Conservation (phyloP, 2,329 filamentous ascomycete species). For the Fusarium tuaranense region DNA sequence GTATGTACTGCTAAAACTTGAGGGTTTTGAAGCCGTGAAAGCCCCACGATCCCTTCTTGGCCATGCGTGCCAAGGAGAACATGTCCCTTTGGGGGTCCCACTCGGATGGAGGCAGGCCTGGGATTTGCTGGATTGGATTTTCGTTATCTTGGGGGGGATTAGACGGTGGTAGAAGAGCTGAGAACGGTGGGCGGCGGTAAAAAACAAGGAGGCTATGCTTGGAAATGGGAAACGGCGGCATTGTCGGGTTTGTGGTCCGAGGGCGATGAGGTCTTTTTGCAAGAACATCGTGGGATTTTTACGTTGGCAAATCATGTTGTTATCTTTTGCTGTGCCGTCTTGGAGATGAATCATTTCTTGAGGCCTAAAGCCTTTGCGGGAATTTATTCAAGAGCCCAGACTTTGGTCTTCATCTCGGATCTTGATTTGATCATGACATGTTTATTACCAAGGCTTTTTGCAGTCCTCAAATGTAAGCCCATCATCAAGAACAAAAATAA, state of each 20-base stretch:
- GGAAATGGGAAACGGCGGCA: slow-evolving; percentile 16
- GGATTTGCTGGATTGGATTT: slow-evolving; percentile 11
- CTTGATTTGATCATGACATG: neutral
- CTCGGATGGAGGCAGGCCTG: neutral
- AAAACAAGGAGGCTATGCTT: slow-evolving; percentile 10
- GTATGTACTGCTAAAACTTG: neutral
- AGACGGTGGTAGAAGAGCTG: neutral
- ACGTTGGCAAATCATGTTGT: neutral
- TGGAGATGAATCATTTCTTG: neutral
- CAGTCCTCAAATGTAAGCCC: slow-evolving; percentile 5
- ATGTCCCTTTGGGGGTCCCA: slow-evolving; percentile 7
- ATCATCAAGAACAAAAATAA: neutral
- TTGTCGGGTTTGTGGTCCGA: slow-evolving; percentile 27
- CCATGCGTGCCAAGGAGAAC: slow-evolving; percentile 10
- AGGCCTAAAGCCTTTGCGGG: neutral
- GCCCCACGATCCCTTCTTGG: slow-evolving; percentile 3
- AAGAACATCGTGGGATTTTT: neutral
- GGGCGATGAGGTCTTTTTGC: slow-evolving; percentile 22
- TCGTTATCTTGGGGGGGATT: slow-evolving; percentile 23
- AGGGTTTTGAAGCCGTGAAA: neutral
- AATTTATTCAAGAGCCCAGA: neutral
- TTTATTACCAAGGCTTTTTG: neutral
- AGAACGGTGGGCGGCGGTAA: neutral
- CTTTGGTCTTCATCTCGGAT: neutral
- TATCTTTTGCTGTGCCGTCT: neutral